phyloP scores from a whole-genome alignment of 306 rosid genomes.

The Acacia confusa region DNA sequence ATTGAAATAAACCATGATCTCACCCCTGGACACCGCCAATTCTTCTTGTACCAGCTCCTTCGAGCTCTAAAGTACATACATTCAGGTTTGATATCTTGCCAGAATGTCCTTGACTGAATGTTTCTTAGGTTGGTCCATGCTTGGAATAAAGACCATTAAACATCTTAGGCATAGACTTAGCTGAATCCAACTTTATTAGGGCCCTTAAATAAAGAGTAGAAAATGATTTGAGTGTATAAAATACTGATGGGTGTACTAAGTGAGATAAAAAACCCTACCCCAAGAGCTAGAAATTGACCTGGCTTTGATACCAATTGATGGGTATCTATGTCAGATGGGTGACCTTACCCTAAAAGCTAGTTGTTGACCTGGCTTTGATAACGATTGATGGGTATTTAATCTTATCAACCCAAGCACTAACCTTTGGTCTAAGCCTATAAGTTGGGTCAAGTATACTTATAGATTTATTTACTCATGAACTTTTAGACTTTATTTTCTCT shows the following conservation, averaged over 20 bases:
- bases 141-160: neutral
- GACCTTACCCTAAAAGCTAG: too few relatives aligned
- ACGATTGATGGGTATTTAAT: neutral
- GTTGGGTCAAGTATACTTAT: neutral
- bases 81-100: slow-evolving; percentile 41
- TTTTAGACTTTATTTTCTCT: neutral
- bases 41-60: slow-evolving; percentile 74
- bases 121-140: neutral
- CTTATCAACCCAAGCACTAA: neutral
- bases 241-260: too few relatives aligned
- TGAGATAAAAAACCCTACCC: too few relatives aligned
- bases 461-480: neutral
- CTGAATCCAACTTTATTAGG: neutral
- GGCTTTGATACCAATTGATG: too few relatives aligned
- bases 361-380: too few relatives aligned
- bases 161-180: neutral
- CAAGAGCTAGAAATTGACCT: too few relatives aligned
- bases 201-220: neutral
- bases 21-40: slow-evolving; percentile 58
- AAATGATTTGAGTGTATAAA: neutral
- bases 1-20: slow-evolving; percentile 64
- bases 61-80: slow-evolving; percentile 72
- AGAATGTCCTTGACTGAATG: neutral
- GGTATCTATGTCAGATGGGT: too few relatives aligned
- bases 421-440: neutral